These are phyloP conservation scores for Rhodofomes roseus DNA, from an alignment of 1,284 basidiomycete genomes.

Conservation along the genomic window DNA sequence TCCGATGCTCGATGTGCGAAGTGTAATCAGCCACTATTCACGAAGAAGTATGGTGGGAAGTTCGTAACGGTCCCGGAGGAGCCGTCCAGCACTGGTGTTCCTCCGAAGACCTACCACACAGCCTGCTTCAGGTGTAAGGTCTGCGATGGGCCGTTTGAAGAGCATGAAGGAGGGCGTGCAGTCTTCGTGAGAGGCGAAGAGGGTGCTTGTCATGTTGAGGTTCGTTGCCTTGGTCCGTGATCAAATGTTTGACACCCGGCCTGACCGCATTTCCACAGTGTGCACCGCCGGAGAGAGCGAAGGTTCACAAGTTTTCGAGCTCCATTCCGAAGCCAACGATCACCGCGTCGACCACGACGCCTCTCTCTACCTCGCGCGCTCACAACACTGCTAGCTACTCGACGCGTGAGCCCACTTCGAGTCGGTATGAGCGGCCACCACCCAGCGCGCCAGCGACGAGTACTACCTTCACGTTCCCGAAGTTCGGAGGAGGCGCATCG, in stretches of 20 bases:
- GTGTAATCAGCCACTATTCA: conserved; percentile 57
- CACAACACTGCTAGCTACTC: conserved; percentile 19
- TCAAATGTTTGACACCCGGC: conserved; percentile 7
- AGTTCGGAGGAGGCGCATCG: conserved; percentile 58
- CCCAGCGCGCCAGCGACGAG: conserved; percentile 36
- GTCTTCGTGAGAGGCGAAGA: conserved; percentile 60
- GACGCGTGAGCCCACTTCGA: conserved; percentile 28
- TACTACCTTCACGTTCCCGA: conserved; percentile 40
- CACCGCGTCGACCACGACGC: conserved; percentile 5
- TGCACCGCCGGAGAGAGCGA: conserved; percentile 50
- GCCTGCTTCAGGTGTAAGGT: conserved; percentile 70
- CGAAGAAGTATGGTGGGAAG: conserved; percentile 46
- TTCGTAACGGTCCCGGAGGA: conserved; percentile 69
- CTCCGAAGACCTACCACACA: conserved; percentile 60
- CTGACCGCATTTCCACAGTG: conserved; percentile 42
- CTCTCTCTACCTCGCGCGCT: conserved; percentile 20
- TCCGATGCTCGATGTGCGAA: conserved; percentile 42
- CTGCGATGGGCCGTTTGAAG: conserved; percentile 61
- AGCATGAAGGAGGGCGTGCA: conserved; percentile 55
- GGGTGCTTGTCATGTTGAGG: conserved; percentile 71
- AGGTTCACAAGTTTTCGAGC: conserved; percentile 29
- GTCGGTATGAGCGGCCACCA: conserved; percentile 45
- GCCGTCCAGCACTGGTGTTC: conserved; percentile 33
- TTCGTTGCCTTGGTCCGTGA: conserved; percentile 30
- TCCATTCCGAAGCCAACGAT: conserved; percentile 23